Conservation (phyloP, 2,329 filamentous ascomycete genomes). For the Fusarium camptoceras region DNA sequence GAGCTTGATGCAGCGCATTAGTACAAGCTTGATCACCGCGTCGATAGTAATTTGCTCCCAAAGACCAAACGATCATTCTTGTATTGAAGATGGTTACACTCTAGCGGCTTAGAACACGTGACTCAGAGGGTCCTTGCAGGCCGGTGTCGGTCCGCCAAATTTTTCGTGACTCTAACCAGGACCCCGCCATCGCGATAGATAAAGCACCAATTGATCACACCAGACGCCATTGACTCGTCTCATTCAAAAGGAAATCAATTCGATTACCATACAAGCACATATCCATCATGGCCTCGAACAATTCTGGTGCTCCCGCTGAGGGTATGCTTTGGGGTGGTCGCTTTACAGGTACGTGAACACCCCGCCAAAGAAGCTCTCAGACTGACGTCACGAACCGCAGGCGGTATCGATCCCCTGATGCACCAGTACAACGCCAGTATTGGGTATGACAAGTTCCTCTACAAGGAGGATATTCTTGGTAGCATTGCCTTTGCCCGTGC, state of each 20-base stretch:
- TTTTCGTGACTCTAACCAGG: not conserved
- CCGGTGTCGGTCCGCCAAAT: not conserved
- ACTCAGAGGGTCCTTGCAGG: not conserved
- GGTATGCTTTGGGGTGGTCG: constrained; percentile 21
- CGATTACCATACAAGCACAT: not conserved
- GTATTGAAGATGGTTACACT: constrained; percentile 21
- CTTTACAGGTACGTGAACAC: not conserved
- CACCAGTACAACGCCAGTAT: constrained; percentile 84
- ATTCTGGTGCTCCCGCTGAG: not conserved
- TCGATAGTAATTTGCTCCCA: too few relatives aligned
- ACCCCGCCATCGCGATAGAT: not conserved
- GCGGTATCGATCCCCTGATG: constrained; percentile 86
- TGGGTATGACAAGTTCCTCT: constrained; percentile 78
- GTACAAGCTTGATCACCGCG: too few relatives aligned
- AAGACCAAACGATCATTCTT: constrained; percentile 21
- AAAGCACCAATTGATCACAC: not conserved
- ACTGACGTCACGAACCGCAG: constrained; percentile 46
- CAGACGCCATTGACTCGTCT: not conserved
- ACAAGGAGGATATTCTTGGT: constrained; percentile 84
- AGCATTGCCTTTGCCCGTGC: constrained; percentile 85
- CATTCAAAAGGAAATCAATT: not conserved
- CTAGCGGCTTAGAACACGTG: not conserved
- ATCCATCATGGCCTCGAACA: not conserved
- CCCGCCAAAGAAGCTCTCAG: not conserved
- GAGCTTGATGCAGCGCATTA: too few relatives aligned